A percentile compares a stretch with the other conserved stretches of the same genome.
phyloP scores from a whole-genome alignment of 129 eudicot species.

The Pulicaria dysenterica region DNA sequence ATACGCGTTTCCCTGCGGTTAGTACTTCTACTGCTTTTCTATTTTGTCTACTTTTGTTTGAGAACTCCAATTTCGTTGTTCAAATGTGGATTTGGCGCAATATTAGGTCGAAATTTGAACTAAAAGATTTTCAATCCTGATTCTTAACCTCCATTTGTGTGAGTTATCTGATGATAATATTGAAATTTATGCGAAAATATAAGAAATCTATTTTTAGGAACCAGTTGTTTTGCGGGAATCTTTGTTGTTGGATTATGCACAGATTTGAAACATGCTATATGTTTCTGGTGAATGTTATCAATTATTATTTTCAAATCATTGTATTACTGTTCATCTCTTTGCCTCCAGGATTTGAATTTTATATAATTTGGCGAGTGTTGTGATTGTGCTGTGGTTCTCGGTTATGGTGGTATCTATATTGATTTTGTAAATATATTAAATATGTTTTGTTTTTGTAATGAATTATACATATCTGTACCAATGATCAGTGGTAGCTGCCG shows the following conservation, averaged over 20 bases:
- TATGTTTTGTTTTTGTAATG: no score
- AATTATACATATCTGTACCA: no score
- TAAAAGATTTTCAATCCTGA: not conserved
- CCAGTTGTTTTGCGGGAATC: not conserved
- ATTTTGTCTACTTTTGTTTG: not conserved
- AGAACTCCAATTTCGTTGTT: not conserved
- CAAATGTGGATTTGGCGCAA: not conserved
- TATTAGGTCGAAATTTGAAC: not conserved
- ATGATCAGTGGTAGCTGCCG: no score
- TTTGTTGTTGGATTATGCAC: not conserved
- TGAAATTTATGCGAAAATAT: conserved; percentile 10
- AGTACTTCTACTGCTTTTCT: conserved; percentile 14
- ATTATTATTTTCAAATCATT: not conserved
- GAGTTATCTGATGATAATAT: not conserved
- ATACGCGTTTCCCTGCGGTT: conserved; percentile 79
- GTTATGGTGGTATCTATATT: no score
- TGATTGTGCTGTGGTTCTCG: not conserved
- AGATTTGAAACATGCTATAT: not conserved
- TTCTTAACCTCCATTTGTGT: not conserved
- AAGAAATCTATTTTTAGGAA: not conserved
- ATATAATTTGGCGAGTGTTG: not conserved
- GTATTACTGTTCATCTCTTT: not conserved
- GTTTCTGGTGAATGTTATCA: not conserved
- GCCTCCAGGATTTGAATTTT: not conserved
- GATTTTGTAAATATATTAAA: no score